phyloP scores from a whole-genome alignment of 176 grass and related monocot genomes.

The Luzula sylvatica region DNA sequence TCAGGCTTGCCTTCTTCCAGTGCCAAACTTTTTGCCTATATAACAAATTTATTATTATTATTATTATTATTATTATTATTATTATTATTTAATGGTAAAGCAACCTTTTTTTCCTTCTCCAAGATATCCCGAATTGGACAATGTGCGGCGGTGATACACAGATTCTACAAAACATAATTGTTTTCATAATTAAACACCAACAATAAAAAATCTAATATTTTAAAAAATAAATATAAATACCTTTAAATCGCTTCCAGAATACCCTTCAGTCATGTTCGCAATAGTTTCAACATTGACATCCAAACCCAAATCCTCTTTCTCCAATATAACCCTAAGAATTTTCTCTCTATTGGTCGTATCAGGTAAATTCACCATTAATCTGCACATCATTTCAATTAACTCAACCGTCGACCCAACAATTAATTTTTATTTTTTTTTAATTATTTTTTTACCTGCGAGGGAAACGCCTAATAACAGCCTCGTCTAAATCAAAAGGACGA shows the following conservation, averaged over 20 bases:
- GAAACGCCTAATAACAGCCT: conserved; percentile 98
- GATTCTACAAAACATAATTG: conserved; percentile 48
- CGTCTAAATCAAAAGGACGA: conserved; percentile 96
- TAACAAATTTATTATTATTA: conserved; percentile 3
- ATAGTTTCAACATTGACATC: conserved; percentile 59
- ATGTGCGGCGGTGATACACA: conserved; percentile 91
- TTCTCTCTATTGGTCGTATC: conserved; percentile 91
- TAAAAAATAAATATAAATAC: conserved; percentile 34
- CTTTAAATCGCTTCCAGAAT: conserved; percentile 98
- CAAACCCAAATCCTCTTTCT: conserved; percentile 74
- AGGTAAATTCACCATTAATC: conserved; percentile 99
- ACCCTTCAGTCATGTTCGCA: conserved; percentile 96
- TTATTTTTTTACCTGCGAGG: conserved; percentile 88
- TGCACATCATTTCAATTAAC: too few species aligned
- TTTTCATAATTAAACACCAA: conserved; percentile 2
- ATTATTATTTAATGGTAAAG: conserved; percentile 7
- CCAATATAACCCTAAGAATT: conserved; percentile 91
- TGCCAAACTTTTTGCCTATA: conserved; percentile 65
- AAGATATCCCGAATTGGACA: conserved; percentile 93
- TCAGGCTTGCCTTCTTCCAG: conserved; percentile 49
- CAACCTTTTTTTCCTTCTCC: conserved; percentile 98
- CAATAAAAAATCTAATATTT: background rate
- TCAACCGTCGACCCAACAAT: too few species aligned
- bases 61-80: conserved; percentile 3
- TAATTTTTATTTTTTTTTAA: too few species aligned